Evolutionary conservation across 208 protist species (phyloP), one percentile per base, ranked within the genome.

Genomic region (Wallacemonas sp.): DNA sequence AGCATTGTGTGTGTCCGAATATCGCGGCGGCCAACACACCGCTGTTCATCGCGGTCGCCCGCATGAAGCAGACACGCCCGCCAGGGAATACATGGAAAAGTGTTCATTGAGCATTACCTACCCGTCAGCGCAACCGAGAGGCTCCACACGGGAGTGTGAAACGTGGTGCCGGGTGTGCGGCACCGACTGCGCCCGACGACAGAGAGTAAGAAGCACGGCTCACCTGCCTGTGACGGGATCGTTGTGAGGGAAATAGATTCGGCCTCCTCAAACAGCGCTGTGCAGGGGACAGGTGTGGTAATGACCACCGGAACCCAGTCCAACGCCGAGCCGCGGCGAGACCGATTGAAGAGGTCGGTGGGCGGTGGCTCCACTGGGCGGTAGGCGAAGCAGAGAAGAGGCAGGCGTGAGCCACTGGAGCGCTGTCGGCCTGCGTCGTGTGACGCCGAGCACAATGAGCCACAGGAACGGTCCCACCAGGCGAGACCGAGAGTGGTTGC

Each of bases 391-490:
- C 50, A 57, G 17, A 57, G 26, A 12, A 57, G 50, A 15, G 50
- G 50, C 26, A 57, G 17, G 32, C 32, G 50, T 2, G 30, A 57
- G 17, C 13, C n/a, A 4, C n/a, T 26, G 9, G n/a, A 4, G 45
- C 26, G 45, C 13, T 3, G 24, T 26, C 0, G 24, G 6, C 24
- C 4, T 10, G 45, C 6, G 10, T 53, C 45, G 6, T 33, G 10
- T 12, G 45, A 53, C 5, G 50, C 9, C 5, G 3, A 13, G 29
- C 22, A 5, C 3, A 26, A 53, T 10, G 10, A 12, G 9, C n/a
- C 50, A n/a, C 50, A 57, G 5, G 50, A 41, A n/a, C 50, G 0
- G 50, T 57, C 50, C 50, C 50, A 57, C 50, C 50, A 57, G 30
- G 50, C 50, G 6, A 57, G 26, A 4, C 30, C 50, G 5, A 57